A percentile compares a stretch with the other conserved stretches of the same genome.
Conservation (phyloP, 1,284 basidiomycete species). For the Neolentinus lepideus region DNA sequence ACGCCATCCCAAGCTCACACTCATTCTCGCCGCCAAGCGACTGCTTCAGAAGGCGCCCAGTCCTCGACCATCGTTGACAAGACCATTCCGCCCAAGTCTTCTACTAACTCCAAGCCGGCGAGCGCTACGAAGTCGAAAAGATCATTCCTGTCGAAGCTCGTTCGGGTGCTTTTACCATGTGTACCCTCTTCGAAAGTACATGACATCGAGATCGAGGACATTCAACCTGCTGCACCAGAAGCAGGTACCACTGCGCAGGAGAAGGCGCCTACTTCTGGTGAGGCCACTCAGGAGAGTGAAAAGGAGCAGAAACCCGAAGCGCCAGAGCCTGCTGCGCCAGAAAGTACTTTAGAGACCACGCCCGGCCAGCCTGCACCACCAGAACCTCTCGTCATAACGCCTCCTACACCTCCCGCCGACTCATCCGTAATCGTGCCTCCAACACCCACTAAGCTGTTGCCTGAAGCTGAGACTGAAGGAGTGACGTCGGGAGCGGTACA, state of each 20-base stretch:
- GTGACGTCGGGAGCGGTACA: conserved; percentile 65
- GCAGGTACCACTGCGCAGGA: conserved; percentile 20
- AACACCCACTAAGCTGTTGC: conserved; percentile 39
- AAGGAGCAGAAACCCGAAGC: not conserved
- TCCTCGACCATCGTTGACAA: conserved; percentile 16
- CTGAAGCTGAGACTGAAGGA: conserved; percentile 51
- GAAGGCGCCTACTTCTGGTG: conserved; percentile 7
- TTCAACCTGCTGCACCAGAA: conserved; percentile 9
- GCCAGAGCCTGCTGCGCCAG: conserved; percentile 4
- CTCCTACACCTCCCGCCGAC: conserved; percentile 17
- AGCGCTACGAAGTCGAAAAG: conserved; percentile 19
- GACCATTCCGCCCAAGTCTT: not conserved
- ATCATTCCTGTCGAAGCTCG: conserved; percentile 38
- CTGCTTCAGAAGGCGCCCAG: conserved; percentile 29
- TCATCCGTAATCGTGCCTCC: conserved; percentile 43
- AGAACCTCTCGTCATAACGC: conserved; percentile 5
- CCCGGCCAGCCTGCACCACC: not conserved
- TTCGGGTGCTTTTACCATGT: conserved; percentile 44
- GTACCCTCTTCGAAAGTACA: conserved; percentile 32
- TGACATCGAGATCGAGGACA: conserved; percentile 16
- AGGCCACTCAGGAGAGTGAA: not conserved
- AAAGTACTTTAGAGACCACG: not conserved
- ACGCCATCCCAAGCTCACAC: conserved; percentile 25
- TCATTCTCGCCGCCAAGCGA: conserved; percentile 24
- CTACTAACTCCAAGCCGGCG: conserved; percentile 13